These are phyloP conservation scores for Pyrenophora graminea DNA, from an alignment of 2,329 filamentous ascomycete species.

Conservation along the genomic window DNA sequence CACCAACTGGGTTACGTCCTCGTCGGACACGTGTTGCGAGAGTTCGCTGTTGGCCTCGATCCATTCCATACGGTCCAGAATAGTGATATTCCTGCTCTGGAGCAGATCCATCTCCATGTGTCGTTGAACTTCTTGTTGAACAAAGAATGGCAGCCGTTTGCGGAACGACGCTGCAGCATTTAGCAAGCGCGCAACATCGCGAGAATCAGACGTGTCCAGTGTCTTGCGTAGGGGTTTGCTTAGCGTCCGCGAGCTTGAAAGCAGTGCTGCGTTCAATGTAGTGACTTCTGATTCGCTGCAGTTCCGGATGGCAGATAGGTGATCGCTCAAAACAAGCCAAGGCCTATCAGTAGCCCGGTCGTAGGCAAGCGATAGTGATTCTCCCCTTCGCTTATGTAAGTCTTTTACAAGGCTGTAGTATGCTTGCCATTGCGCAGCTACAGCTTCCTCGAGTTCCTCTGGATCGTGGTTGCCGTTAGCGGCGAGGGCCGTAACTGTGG, in stretches of 20 bases:
- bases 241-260: constrained; percentile 31
- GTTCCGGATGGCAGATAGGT: constrained; percentile 75
- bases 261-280: constrained; percentile 65
- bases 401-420: constrained; percentile 87
- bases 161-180: constrained; percentile 72
- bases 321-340: constrained; percentile 84
- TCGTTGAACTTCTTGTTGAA: constrained; percentile 68
- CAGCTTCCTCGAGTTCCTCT: constrained; percentile 71
- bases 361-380: constrained; percentile 76
- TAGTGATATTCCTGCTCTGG: constrained; percentile 64
- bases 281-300: constrained; percentile 79
- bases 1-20: constrained; percentile 63
- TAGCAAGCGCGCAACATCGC: constrained; percentile 66
- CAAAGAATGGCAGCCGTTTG: constrained; percentile 69
- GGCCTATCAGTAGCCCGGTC: constrained; percentile 73
- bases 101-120: constrained; percentile 75
- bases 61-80: constrained; percentile 71
- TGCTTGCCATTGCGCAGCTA: constrained; percentile 83
- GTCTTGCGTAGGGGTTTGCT: constrained; percentile 32
- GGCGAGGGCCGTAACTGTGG: constrained; percentile 71
- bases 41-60: constrained; percentile 82
- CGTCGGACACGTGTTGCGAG: constrained; percentile 77
- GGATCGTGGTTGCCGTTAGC: constrained; percentile 71
- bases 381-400: constrained; percentile 81
- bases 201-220: constrained; percentile 40